Evolutionary conservation across 2,329 filamentous ascomycete species (phyloP).

Genomic region (Fragosphaeria purpurea): DNA sequence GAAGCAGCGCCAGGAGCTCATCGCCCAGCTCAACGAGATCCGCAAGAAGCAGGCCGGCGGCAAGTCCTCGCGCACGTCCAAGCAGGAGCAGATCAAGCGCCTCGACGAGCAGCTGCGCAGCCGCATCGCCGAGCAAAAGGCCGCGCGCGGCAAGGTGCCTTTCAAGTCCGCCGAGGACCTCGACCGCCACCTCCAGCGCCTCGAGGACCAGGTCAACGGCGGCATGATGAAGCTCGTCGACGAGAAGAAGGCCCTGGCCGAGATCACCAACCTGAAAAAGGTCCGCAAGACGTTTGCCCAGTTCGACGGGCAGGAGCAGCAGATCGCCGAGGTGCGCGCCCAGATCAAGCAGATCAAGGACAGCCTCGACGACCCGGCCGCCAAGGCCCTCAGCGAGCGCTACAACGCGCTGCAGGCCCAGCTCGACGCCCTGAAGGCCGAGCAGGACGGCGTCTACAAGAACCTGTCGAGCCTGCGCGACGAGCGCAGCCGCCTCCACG

Average conservation of each 20-base stretch:
- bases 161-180: constrained; percentile 87
- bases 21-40: constrained; percentile 72
- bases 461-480: constrained; percentile 75
- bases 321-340: constrained; percentile 75
- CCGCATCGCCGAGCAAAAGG: constrained; percentile 79
- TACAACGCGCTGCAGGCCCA: constrained; percentile 81
- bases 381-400: constrained; percentile 75
- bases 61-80: constrained; percentile 69
- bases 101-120: constrained; percentile 83
- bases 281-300: constrained; percentile 82
- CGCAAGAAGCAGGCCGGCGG: constrained; percentile 76
- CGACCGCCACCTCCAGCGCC: constrained; percentile 67
- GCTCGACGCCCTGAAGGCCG: constrained; percentile 79
- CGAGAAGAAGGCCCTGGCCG: constrained; percentile 84
- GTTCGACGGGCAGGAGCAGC: constrained; percentile 78
- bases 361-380: constrained; percentile 80
- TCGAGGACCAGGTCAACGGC: constrained; percentile 78
- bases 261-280: constrained; percentile 76
- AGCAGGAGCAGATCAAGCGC: constrained; percentile 85
- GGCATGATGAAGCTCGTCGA: constrained; percentile 94
- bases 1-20: constrained; percentile 79
- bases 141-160: constrained; percentile 64
- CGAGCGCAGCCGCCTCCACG: constrained; percentile 73
- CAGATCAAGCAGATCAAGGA: constrained; percentile 87
- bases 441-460: constrained; percentile 88